Evolutionary conservation across 768 basidiomycete genomes (phyloP).

Genomic region (Termitomyces sp.): DNA sequence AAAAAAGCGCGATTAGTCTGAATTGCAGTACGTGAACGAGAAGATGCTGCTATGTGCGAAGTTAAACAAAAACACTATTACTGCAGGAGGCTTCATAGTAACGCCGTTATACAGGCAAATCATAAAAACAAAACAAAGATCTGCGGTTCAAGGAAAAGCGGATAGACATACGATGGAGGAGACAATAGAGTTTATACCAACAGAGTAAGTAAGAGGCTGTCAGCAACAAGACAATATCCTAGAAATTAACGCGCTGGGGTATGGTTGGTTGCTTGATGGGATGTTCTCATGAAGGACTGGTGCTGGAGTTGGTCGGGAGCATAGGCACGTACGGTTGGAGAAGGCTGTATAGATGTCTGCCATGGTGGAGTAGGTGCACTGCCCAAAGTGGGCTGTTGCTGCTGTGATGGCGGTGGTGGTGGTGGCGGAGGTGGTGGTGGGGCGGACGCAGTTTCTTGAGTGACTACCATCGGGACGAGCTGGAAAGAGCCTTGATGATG

Average conservation of each 20-base stretch:
- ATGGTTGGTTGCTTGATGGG: constrained; percentile 20
- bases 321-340: constrained; percentile 17
- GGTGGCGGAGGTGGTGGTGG: background rate
- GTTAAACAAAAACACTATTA: background rate
- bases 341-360: constrained; percentile 16
- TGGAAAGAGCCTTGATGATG: constrained; percentile 62
- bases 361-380: constrained; percentile 24
- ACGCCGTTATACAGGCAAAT: constrained; percentile 16
- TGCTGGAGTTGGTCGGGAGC: constrained; percentile 29
- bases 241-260: constrained; percentile 19
- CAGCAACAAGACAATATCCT: constrained; percentile 13
- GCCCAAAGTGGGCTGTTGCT: constrained; percentile 11
- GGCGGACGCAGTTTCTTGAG: constrained; percentile 9
- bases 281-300: constrained; percentile 30
- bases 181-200: constrained; percentile 5
- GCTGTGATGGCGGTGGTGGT: constrained; percentile 13
- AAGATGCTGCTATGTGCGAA: constrained; percentile 7
- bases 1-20: constrained; percentile 10
- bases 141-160: background rate
- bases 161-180: background rate
- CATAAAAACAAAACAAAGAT: background rate
- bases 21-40: constrained; percentile 11
- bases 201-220: constrained; percentile 5
- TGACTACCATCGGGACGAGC: constrained; percentile 30
- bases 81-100: constrained; percentile 3